Conservation (phyloP, 1,139 yeast genomes). For the Suhomyces wounanorum region DNA sequence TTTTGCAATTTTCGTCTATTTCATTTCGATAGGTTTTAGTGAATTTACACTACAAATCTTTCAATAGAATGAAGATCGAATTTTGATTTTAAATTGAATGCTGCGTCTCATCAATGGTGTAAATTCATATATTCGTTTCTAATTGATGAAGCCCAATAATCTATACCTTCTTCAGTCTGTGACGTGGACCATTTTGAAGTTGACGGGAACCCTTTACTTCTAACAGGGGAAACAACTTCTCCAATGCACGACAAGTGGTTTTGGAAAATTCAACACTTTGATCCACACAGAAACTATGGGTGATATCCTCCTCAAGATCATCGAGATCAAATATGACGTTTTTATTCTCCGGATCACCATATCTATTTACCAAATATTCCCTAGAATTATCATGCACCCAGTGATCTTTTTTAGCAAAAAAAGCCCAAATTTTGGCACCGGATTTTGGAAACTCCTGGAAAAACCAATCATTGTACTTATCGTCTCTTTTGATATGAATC, state of each 20-base stretch:
- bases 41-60: too few relatives aligned
- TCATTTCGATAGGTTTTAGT: too few relatives aligned
- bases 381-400: constrained; percentile 61
- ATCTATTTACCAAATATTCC: constrained; percentile 38
- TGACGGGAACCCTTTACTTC: neutral
- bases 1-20: too few relatives aligned
- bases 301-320: constrained; percentile 33
- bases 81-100: too few relatives aligned
- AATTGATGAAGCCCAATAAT: too few relatives aligned
- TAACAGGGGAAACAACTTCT: constrained; percentile 1
- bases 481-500: constrained; percentile 44
- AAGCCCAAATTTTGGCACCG: constrained; percentile 50
- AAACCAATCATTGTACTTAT: constrained; percentile 49
- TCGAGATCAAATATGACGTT: constrained; percentile 37
- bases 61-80: too few relatives aligned
- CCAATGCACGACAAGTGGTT: constrained; percentile 33
- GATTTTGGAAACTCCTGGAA: constrained; percentile 34
- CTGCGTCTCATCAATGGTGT: too few relatives aligned
- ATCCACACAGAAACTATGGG: constrained; percentile 59
- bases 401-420: constrained; percentile 58
- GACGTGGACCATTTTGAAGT: neutral
- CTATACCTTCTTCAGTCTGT: neutral
- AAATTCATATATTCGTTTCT: neutral
- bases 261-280: constrained; percentile 54
- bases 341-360: constrained; percentile 29